These are phyloP conservation scores for Metarhizium album DNA, from an alignment of 2,329 filamentous ascomycete species.

Conservation along the genomic window DNA sequence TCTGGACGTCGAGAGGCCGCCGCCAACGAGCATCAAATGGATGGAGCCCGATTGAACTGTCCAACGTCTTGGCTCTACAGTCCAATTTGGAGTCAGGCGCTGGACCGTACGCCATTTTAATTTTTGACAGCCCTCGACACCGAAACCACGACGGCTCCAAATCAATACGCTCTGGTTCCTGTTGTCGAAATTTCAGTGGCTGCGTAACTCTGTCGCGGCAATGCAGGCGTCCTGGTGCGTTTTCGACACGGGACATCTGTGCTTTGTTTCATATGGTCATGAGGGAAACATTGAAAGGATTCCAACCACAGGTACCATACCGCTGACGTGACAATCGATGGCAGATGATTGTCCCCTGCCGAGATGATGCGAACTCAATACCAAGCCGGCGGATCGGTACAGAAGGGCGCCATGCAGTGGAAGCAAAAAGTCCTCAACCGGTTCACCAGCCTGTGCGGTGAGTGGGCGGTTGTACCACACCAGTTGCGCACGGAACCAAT, in stretches of 20 bases:
- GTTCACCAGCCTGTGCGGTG: not conserved
- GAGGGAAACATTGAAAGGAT: not conserved
- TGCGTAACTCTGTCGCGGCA: too few species aligned
- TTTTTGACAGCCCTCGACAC: too few species aligned
- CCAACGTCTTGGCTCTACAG: too few species aligned
- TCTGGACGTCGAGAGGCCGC: not conserved
- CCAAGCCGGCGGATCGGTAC: not conserved
- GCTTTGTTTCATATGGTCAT: not conserved
- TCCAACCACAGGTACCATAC: not conserved
- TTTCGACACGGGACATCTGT: not conserved
- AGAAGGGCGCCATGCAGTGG: not conserved
- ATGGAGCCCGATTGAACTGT: too few species aligned
- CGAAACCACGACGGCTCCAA: too few species aligned
- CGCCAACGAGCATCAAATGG: not conserved
- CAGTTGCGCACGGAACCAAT: not conserved
- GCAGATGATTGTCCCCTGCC: not conserved
- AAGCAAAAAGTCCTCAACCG: not conserved
- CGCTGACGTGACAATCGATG: not conserved
- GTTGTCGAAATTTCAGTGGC: too few species aligned
- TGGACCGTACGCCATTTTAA: too few species aligned
- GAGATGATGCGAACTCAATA: not conserved
- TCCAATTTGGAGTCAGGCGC: too few species aligned
- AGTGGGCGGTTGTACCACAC: not conserved
- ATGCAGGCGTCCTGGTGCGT: not conserved
- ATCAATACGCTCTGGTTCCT: too few species aligned